These are phyloP conservation scores for Tetrapisispora pingtungensis DNA, from an alignment of 805 yeast species.

Conservation along the genomic window DNA sequence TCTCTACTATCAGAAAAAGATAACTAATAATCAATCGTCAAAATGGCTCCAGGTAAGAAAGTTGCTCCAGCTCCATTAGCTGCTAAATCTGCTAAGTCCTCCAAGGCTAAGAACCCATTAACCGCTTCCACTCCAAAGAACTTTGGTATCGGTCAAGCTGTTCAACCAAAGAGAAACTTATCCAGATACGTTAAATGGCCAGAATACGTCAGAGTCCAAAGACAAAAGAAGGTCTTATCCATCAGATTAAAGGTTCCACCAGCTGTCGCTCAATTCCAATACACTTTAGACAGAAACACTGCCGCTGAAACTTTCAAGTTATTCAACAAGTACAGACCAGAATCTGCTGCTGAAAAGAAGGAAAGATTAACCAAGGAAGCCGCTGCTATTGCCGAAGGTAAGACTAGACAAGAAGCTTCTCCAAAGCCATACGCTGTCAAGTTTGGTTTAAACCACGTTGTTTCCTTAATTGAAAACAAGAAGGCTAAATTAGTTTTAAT, in stretches of 20 bases:
- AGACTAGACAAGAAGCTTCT: conserved; percentile 92
- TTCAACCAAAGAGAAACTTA: conserved; percentile 93
- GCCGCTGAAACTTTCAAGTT: conserved; percentile 95
- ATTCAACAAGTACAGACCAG: conserved; percentile 99
- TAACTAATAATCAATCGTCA: conserved; percentile 6
- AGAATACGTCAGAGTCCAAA: conserved; percentile 93
- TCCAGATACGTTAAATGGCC: conserved; percentile 99
- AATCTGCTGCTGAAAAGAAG: conserved; percentile 94
- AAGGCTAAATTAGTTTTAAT: conserved; percentile 94
- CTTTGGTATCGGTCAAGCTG: conserved; percentile 93
- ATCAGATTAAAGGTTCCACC: conserved; percentile 99
- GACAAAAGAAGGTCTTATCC: conserved; percentile 94
- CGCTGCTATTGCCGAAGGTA: conserved; percentile 97
- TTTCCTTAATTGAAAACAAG: conserved; percentile 93
- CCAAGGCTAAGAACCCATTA: conserved; percentile 69
- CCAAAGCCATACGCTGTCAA: conserved; percentile 95
- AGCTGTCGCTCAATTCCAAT: conserved; percentile 92
- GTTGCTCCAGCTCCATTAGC: conserved; percentile 99
- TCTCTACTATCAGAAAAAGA: neutral
- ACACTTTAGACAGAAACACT: conserved; percentile 96
- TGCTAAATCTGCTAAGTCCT: conserved; percentile 48
- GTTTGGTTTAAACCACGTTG: conserved; percentile 99
- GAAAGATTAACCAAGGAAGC: conserved; percentile 98
- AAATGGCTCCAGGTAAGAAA: conserved; percentile 55
- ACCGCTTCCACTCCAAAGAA: conserved; percentile 82